These are phyloP conservation scores for Citrus unshiu DNA, from an alignment of 345 rosid species.

Conservation along the genomic window DNA sequence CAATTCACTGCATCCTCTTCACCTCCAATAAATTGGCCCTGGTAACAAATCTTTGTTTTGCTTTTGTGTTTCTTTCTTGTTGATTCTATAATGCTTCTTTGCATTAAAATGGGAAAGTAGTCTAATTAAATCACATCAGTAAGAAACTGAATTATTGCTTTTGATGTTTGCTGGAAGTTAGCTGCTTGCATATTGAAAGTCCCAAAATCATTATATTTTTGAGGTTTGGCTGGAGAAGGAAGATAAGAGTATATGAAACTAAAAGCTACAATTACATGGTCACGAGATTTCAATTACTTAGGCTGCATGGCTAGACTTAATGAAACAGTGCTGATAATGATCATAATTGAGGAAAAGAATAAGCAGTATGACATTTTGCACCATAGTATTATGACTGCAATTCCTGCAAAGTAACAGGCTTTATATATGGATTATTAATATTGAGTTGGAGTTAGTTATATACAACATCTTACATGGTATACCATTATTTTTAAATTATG, in stretches of 20 bases:
- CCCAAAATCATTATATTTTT: not conserved
- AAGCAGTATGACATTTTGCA: not conserved
- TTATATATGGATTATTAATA: not conserved
- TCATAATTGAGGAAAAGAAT: not conserved
- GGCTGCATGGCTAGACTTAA: not conserved
- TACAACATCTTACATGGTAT: not conserved
- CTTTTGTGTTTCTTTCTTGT: not conserved
- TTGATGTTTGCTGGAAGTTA: not conserved
- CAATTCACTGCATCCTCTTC: too few relatives aligned
- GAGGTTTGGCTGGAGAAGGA: not conserved
- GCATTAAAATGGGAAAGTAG: not conserved
- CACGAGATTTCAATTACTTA: not conserved
- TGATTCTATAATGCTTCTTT: not conserved
- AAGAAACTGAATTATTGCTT: not conserved
- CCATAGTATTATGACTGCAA: not conserved
- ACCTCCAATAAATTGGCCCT: conserved; percentile 20
- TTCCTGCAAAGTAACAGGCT: not conserved
- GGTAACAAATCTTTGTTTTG: conserved; percentile 29
- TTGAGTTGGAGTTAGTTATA: not conserved
- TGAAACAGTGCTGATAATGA: not conserved
- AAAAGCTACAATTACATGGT: not conserved
- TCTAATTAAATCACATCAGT: not conserved
- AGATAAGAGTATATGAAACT: not conserved
- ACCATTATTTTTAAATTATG: not conserved
- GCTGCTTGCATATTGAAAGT: not conserved